Conservation (phyloP, 2,329 filamentous ascomycete genomes). For the Colletotrichum caudatum region DNA sequence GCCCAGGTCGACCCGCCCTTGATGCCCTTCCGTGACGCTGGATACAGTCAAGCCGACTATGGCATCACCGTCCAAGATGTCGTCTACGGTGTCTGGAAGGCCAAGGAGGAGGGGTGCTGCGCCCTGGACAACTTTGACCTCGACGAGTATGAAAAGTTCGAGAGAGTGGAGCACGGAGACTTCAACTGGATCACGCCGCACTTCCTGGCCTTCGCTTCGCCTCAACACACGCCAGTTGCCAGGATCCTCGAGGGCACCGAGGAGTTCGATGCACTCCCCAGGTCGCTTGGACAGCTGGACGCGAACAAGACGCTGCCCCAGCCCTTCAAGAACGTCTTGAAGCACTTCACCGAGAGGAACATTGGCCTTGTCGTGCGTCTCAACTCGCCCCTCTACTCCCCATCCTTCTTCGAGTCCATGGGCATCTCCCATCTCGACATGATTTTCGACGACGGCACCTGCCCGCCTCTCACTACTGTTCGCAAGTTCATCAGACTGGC, state of each 20-base stretch:
- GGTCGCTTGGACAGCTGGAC: constrained; percentile 79
- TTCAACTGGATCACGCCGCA: constrained; percentile 99
- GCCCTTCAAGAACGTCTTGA: constrained; percentile 95
- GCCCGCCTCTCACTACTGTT: constrained; percentile 88
- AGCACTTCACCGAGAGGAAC: constrained; percentile 87
- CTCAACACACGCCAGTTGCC: constrained; percentile 82
- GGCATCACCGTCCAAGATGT: constrained; percentile 96
- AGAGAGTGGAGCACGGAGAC: constrained; percentile 97
- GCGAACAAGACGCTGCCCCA: constrained; percentile 77
- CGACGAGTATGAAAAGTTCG: constrained; percentile 95
- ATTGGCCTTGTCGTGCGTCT: constrained; percentile 94
- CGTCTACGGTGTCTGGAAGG: constrained; percentile 98
- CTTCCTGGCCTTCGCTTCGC: constrained; percentile 96
- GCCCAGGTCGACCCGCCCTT: constrained; percentile 96
- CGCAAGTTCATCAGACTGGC: constrained; percentile 94
- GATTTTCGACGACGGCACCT: constrained; percentile 99
- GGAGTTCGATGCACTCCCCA: constrained; percentile 79
- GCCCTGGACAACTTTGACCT: constrained; percentile 94
- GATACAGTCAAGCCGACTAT: constrained; percentile 98
- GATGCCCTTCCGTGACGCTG: constrained; percentile 98
- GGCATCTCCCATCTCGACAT: constrained; percentile 98
- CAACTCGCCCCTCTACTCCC: constrained; percentile 95
- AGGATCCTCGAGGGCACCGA: constrained; percentile 80
- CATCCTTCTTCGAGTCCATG: constrained; percentile 95
- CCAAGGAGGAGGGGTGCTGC: constrained; percentile 94